Evolutionary conservation across 129 eudicot genomes (phyloP).

Genomic region (Centaurea solstitialis): DNA sequence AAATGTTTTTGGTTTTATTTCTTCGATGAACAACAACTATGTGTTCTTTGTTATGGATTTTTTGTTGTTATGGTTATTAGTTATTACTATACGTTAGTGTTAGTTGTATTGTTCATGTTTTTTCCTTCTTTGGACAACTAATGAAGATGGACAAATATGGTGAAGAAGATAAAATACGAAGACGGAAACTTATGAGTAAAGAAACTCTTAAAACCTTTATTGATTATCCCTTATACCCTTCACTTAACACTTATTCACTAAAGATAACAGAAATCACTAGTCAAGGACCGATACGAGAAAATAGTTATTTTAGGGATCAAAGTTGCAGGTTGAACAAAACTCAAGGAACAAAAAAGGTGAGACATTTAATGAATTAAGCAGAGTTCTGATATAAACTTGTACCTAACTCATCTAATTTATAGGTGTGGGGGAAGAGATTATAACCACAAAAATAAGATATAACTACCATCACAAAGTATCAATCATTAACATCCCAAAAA

Average conservation of each 20-base stretch:
- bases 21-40: no score
- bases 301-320: neutral
- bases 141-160: neutral
- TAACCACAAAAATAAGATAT: slow-evolving; percentile 6
- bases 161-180: no score
- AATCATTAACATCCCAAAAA: slow-evolving; percentile 4
- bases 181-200: no score
- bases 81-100: neutral
- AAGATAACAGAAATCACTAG: neutral
- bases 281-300: neutral
- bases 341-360: neutral
- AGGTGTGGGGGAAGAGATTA: neutral
- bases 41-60: neutral
- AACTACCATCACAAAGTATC: neutral
- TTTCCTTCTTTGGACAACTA: neutral
- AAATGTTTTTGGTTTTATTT: no score
- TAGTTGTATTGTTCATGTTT: neutral
- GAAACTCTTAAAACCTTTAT: no score
- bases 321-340: neutral
- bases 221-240: neutral
- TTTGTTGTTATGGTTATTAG: no score
- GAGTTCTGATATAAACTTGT: neutral
- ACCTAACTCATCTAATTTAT: neutral
- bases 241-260: neutral
- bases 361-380: neutral